A percentile compares a stretch with the other conserved stretches of the same genome.
These are phyloP conservation scores for Neurospora terricola DNA, from an alignment of 495 filamentous ascomycete species.

Conservation along the genomic window DNA sequence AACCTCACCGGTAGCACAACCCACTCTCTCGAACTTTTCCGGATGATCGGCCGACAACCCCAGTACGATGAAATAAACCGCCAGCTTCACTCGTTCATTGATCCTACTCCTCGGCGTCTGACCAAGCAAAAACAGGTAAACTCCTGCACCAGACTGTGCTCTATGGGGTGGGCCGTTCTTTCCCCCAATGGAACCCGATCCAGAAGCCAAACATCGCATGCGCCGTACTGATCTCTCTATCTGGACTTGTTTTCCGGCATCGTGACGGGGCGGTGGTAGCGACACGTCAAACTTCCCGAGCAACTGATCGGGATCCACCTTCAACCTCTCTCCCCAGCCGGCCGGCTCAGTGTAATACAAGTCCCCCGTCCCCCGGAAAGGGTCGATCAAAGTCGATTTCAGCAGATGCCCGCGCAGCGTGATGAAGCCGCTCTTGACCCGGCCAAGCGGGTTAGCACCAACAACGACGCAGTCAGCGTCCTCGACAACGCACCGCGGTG, in stretches of 20 bases:
- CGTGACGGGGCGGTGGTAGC: background rate
- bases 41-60: background rate
- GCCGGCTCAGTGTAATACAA: background rate
- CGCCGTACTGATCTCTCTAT: background rate
- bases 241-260: background rate
- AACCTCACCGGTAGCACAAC: background rate
- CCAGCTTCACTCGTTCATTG: background rate
- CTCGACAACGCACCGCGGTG: background rate
- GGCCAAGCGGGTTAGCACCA: background rate
- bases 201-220: background rate
- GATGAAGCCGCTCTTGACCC: background rate
- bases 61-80: background rate
- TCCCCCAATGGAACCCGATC: background rate
- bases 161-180: background rate
- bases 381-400: background rate
- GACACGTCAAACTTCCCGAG: background rate
- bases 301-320: background rate
- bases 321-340: background rate
- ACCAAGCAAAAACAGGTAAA: background rate
- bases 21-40: background rate
- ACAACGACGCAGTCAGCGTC: background rate
- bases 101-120: background rate
- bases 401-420: background rate
- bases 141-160: background rate
- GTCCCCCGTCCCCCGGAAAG: background rate